Percentiles rank a stretch among this genome's conserved stretches.
phyloP scores from a whole-genome alignment of 176 grass and related monocot genomes.

The Cenchrus purpureus region DNA sequence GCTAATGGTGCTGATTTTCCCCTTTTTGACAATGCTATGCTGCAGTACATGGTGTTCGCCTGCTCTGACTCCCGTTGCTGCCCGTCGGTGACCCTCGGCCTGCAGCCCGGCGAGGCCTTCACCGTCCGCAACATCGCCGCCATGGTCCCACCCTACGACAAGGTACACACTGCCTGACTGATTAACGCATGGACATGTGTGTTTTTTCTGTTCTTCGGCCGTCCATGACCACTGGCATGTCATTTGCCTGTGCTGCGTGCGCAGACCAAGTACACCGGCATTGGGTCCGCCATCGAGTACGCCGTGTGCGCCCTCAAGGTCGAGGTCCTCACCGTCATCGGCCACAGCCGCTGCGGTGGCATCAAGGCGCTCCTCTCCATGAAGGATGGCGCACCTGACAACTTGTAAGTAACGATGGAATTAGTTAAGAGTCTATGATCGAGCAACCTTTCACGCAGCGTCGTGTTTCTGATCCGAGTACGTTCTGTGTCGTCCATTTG shows the following conservation, averaged over 20 bases:
- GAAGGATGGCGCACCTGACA: slow-evolving; percentile 56
- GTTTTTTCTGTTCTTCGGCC: background rate
- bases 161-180: slow-evolving; percentile 38
- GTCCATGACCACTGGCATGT: background rate
- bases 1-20: background rate
- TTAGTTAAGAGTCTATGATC: background rate
- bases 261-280: slow-evolving; percentile 64
- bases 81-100: slow-evolving; percentile 88
- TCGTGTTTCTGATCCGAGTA: background rate
- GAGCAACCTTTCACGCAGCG: background rate
- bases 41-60: slow-evolving; percentile 98
- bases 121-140: slow-evolving; percentile 89
- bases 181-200: too few relatives aligned
- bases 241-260: background rate
- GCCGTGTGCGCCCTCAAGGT: slow-evolving; percentile 86
- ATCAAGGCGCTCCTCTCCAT: slow-evolving; percentile 90
- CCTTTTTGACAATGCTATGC: background rate
- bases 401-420: slow-evolving; percentile 50
- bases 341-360: slow-evolving; percentile 94
- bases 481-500: background rate
- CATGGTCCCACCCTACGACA: slow-evolving; percentile 72
- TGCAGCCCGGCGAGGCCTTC: slow-evolving; percentile 94
- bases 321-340: slow-evolving; percentile 77
- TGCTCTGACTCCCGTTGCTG: slow-evolving; percentile 92
- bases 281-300: slow-evolving; percentile 84